Evolutionary conservation across 257 asterid species (phyloP), one percentile per base, ranked within the genome.

Genomic region (Solanum chilense): DNA sequence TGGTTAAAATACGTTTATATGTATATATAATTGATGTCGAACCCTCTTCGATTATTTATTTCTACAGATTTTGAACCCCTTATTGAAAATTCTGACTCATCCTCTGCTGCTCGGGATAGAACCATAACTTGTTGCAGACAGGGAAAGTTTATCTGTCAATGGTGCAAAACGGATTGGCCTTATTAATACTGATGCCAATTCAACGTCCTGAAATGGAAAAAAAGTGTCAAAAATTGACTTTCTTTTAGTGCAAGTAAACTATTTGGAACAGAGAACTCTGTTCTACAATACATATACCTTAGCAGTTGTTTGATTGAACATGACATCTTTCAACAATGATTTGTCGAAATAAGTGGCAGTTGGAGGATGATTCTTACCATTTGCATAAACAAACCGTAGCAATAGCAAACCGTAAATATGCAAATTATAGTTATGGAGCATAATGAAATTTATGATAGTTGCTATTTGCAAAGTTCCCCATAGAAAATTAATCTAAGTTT

Each of bases 81-180:
- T 33, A 33, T 33, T 33, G 0, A 33, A 33, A 33, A 33, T 33
- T 33, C 5, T 33, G 35, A 0, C 35, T 33, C 0, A 0, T 33
- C 35, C 35, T 4, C 35, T 33, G 1, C 35, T 33, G 0, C 35
- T 33, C 35, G 35, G 35, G 3, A 33, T 78, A 44, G 93, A 91
- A 20, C 93, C 94, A 83, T 91, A 91, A 27, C 92, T 92, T 83
- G 88, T 77, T 58, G 74, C 86, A 44, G 92, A 90, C 12, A 92
- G 91, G 45, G 90, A 74, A 8, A 91, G 83, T 85, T 92, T 90
- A 86, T 90, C 89, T 47, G 91, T 76, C 35, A 90, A 62, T 10
- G 96, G 92, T 31, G 90, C 93, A 90, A 91, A 90, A 7, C 92
- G 95, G 35, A 90, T 86, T n/a, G 88, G 82, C 85, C 92, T 90